phyloP scores from a whole-genome alignment of 495 filamentous ascomycete species.

The Pseudoneurospora amorphoporcata region DNA sequence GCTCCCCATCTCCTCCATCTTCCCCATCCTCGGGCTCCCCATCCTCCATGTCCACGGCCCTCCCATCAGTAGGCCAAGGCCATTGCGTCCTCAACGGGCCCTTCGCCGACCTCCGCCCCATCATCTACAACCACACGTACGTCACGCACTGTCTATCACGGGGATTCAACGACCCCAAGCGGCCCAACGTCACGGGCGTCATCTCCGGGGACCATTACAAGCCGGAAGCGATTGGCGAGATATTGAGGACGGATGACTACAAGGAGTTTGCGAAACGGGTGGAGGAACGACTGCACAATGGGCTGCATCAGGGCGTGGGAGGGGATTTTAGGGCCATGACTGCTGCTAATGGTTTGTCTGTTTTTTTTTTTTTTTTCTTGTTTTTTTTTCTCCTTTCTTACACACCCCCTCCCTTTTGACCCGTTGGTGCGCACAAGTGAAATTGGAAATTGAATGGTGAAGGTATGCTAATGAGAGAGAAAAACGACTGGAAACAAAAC shows the following conservation, averaged over 20 bases:
- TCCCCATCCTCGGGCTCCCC: neutral
- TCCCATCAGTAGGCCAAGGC: neutral
- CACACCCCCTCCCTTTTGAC: too few species aligned
- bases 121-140: slow-evolving; percentile 4
- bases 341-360: neutral
- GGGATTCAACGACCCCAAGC: neutral
- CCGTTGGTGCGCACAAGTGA: too few species aligned
- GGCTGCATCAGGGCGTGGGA: neutral
- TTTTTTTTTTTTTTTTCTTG: neutral
- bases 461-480: too few species aligned
- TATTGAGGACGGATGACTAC: neutral
- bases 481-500: too few species aligned
- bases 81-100: neutral
- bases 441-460: too few species aligned
- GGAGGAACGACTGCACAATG: neutral
- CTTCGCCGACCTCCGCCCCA: neutral
- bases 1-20: neutral
- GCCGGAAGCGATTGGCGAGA: neutral
- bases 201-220: neutral
- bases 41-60: too few species aligned
- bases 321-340: slow-evolving; percentile 4
- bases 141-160: neutral
- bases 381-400: neutral
- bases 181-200: neutral
- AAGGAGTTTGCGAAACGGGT: neutral